phyloP scores from a whole-genome alignment of 768 basidiomycete species.

The Termitomyces sp. region DNA sequence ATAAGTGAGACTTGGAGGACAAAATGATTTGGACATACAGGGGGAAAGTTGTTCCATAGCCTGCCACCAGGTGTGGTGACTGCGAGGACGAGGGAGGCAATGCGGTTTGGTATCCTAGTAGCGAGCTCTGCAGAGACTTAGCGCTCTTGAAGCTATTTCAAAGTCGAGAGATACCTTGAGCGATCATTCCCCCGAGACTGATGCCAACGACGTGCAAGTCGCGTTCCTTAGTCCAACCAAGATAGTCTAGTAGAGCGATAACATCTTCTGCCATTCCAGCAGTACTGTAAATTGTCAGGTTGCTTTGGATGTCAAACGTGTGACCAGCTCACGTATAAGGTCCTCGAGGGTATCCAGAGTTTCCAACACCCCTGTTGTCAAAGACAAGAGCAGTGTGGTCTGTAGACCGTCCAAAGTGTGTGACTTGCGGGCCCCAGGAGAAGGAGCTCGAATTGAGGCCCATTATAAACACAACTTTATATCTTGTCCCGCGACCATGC shows the following conservation, averaged over 20 bases:
- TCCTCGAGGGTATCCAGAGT: conserved; percentile 66
- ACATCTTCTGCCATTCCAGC: conserved; percentile 76
- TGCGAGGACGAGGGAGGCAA: conserved; percentile 60
- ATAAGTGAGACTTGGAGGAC: background rate
- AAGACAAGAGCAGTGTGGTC: conserved; percentile 69
- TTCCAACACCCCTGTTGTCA: conserved; percentile 83
- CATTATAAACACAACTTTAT: conserved; percentile 75
- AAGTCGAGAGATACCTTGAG: conserved; percentile 4
- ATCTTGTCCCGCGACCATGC: conserved; percentile 60
- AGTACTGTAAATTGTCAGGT: conserved; percentile 35
- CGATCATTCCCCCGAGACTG: conserved; percentile 74
- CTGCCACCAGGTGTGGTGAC: conserved; percentile 70
- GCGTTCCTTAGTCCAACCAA: conserved; percentile 66
- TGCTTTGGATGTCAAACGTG: background rate
- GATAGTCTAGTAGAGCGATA: conserved; percentile 60
- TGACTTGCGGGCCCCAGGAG: conserved; percentile 62
- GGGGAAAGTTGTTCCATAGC: conserved; percentile 57
- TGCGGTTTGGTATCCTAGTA: conserved; percentile 58
- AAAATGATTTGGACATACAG: conserved; percentile 37
- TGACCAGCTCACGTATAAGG: conserved; percentile 69
- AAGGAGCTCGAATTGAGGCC: conserved; percentile 68
- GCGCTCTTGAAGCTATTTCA: background rate
- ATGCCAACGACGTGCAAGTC: conserved; percentile 70
- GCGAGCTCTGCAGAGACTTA: conserved; percentile 53
- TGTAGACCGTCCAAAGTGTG: conserved; percentile 52